phyloP scores from a whole-genome alignment of 352 stramenopile species.

The Pythium angustatum region DNA sequence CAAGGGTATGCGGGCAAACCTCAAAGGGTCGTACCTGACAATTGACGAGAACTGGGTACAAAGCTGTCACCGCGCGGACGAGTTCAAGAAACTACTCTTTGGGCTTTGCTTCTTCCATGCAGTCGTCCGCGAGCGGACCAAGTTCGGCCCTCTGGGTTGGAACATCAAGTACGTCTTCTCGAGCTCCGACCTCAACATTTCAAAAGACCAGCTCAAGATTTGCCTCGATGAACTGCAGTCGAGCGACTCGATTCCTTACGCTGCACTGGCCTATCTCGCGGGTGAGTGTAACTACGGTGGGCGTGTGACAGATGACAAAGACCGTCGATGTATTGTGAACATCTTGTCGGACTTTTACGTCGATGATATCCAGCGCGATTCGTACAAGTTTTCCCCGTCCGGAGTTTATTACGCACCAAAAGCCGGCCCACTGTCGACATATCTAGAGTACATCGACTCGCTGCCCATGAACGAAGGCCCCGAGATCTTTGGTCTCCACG shows the following conservation, averaged over 20 bases:
- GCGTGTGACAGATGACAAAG: constrained; percentile 94
- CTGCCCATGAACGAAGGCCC: constrained; percentile 85
- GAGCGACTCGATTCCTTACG: constrained; percentile 84
- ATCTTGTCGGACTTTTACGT: constrained; percentile 87
- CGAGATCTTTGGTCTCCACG: constrained; percentile 85
- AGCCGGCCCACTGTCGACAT: constrained; percentile 44
- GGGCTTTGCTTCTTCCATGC: constrained; percentile 94
- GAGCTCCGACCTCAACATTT: constrained; percentile 82
- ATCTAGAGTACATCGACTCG: constrained; percentile 81
- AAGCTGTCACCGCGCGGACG: constrained; percentile 51
- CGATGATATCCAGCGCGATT: constrained; percentile 70
- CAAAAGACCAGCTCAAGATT: constrained; percentile 85
- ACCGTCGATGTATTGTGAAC: constrained; percentile 86
- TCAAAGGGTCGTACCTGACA: constrained; percentile 91
- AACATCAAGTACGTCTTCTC: constrained; percentile 92
- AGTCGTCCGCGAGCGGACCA: constrained; percentile 81
- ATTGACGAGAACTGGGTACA: constrained; percentile 79
- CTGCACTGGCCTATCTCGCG: constrained; percentile 89
- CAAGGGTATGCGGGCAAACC: constrained; percentile 93
- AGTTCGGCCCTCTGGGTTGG: constrained; percentile 85
- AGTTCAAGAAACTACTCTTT: constrained; percentile 88
- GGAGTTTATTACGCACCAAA: constrained; percentile 79
- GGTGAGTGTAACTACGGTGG: constrained; percentile 96
- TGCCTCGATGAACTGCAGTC: constrained; percentile 69
- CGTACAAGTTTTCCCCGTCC: constrained; percentile 82